Base-by-base conservation (phyloP, 352 stramenopile species). In the Phytophthora agathidicida region DNA sequence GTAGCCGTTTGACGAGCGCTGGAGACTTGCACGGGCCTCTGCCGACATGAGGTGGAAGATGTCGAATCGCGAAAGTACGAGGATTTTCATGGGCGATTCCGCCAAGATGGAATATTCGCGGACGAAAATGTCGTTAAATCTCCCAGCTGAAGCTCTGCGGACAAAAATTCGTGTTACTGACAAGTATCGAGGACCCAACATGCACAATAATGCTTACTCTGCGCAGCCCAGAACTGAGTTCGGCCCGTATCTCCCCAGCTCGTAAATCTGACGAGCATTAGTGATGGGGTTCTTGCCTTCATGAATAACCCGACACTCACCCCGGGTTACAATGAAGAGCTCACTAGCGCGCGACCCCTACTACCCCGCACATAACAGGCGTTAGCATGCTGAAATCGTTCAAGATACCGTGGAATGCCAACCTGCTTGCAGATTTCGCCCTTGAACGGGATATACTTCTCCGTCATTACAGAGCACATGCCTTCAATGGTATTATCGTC, bases 391-490 rank as follows among this genome's bases (percentile, higher is more conserved):
- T 20, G 6, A n/a, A 37, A 20, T 30, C 7, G 5, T 41, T 35
- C 9, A 26, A 39, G 3, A 26, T 2, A 24, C 16, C 3, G 20
- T 32, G 3, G 9, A 19, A 19, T 20, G 16, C 39, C 16, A 39
- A 86, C 78, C 71, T 94, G 85, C 42, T 91, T 90, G 65, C 82
- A 94, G 26, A 94, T 85, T 55, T 91, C 83, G 13, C 75, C 71
- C 27, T 61, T 68, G 37, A 80, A 92, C 1, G 85, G 65, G 36
- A 93, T 77, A 42, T 89, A 88, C 47, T 94, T 94, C 43, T 94
- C 85, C 1, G 75, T 80, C 85, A 94, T 94, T 28, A 94, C 85
- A 0, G 80, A 87, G 37, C 85, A 94, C 83, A 94, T 93, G 24
- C 78, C 81, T 56, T 92, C 79, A 38, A 94, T 90, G 28, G 83